Evolutionary conservation across 2,329 filamentous ascomycete genomes (phyloP).

Genomic region (Verticillium tricorpus): DNA sequence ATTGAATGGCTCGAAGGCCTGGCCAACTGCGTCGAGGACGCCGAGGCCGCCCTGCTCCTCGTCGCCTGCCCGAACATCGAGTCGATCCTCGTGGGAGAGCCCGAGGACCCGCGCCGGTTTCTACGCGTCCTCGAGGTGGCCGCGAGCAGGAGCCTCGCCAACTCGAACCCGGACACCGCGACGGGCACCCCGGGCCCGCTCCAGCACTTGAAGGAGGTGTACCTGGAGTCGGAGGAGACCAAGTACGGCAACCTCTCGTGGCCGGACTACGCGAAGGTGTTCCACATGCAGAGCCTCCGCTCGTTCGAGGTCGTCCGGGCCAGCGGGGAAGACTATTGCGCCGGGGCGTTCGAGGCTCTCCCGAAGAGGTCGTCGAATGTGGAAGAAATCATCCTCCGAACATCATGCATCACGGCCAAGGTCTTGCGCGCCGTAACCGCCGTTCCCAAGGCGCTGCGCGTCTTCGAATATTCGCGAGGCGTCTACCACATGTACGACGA

Average conservation of each 20-base stretch:
- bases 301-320: neutral
- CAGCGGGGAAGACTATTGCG: neutral
- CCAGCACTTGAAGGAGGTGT: neutral
- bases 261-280: neutral
- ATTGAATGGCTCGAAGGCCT: neutral
- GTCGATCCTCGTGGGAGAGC: neutral
- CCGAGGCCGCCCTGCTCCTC: neutral
- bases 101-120: neutral
- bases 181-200: neutral
- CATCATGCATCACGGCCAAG: neutral
- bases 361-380: neutral
- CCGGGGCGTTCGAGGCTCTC: neutral
- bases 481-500: neutral
- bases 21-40: neutral
- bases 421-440: neutral
- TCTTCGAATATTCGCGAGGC: neutral
- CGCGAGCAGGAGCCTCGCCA: neutral
- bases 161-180: neutral
- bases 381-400: neutral
- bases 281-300: neutral
- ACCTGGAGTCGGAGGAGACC: neutral
- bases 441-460: neutral
- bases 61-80: slow-evolving; percentile 1
- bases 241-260: neutral
- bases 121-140: neutral